These are phyloP conservation scores for Pythium monospermum DNA, from an alignment of 352 stramenopile species.

Conservation along the genomic window DNA sequence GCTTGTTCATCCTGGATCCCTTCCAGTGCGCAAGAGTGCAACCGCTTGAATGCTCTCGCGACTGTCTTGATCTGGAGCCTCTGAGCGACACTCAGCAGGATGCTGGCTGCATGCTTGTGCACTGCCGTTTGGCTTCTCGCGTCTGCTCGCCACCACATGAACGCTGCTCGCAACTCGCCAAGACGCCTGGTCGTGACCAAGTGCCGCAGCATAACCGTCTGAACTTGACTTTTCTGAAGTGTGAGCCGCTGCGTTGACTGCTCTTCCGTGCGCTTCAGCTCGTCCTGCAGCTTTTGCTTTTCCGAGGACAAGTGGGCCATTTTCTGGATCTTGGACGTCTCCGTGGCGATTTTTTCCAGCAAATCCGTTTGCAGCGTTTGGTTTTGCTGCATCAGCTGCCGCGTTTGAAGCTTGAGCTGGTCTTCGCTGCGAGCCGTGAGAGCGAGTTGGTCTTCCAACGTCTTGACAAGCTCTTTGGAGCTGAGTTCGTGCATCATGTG, in stretches of 20 bases:
- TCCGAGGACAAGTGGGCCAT: constrained; percentile 57
- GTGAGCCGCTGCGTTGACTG: constrained; percentile 26
- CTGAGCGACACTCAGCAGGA: not conserved
- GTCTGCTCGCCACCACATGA: not conserved
- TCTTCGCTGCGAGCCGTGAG: constrained; percentile 56
- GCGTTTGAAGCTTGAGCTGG: constrained; percentile 64
- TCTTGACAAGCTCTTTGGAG: constrained; percentile 47
- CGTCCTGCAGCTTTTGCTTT: constrained; percentile 49
- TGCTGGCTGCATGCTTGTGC: not conserved
- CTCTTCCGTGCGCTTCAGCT: constrained; percentile 41
- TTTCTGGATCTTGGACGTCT: constrained; percentile 62
- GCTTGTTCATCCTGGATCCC: not conserved
- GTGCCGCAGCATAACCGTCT: not conserved
- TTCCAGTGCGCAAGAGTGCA: not conserved
- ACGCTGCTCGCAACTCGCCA: not conserved
- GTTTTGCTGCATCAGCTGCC: constrained; percentile 68
- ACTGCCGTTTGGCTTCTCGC: not conserved
- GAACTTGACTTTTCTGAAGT: constrained; percentile 6
- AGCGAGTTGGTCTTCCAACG: constrained; percentile 43
- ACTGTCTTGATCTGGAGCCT: constrained; percentile 1
- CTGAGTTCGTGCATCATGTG: constrained; percentile 53
- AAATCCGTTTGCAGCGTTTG: constrained; percentile 58
- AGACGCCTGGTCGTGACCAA: not conserved
- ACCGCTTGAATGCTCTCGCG: not conserved
- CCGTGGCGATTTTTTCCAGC: constrained; percentile 58